phyloP scores from a whole-genome alignment of 164 flowering plant genomes.

The Saururus chinensis region DNA sequence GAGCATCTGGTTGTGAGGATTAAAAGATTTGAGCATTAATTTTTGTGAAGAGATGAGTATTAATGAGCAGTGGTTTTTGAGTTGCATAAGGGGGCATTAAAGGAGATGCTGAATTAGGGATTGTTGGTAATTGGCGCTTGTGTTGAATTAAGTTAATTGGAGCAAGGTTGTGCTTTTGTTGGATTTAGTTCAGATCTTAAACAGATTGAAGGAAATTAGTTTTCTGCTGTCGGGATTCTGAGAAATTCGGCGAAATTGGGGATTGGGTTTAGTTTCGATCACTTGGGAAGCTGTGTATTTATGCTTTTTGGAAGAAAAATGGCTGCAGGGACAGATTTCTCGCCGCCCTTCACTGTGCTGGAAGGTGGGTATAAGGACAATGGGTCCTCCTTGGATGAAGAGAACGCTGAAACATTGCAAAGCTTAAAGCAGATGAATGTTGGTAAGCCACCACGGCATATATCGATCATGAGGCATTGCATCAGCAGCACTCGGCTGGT shows the following conservation, averaged over 20 bases:
- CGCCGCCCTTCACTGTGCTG: slow-evolving; percentile 16
- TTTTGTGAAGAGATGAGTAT: neutral
- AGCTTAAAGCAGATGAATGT: slow-evolving; percentile 18
- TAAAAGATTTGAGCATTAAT: neutral
- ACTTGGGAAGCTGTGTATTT: slow-evolving; percentile 8
- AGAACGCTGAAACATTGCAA: slow-evolving; percentile 23
- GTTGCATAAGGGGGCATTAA: neutral
- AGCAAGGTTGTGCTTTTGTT: neutral
- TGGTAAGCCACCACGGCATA: slow-evolving; percentile 51
- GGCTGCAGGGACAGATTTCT: slow-evolving; percentile 32
- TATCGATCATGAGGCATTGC: slow-evolving; percentile 42
- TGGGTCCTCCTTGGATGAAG: slow-evolving; percentile 17
- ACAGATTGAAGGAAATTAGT: neutral
- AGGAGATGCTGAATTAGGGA: neutral
- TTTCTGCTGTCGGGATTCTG: neutral
- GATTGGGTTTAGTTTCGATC: neutral
- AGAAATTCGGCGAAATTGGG: neutral
- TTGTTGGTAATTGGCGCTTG: neutral
- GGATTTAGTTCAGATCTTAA: neutral
- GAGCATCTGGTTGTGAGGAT: no score
- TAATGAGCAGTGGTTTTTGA: neutral
- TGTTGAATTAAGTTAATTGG: neutral
- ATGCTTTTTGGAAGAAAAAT: slow-evolving; percentile 19
- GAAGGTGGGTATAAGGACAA: slow-evolving; percentile 27
- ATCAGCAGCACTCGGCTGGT: slow-evolving; percentile 36